Evolutionary conservation across 148 eudicot genomes (phyloP), one percentile per base, ranked within the genome.

Genomic region (Silene uniflora): DNA sequence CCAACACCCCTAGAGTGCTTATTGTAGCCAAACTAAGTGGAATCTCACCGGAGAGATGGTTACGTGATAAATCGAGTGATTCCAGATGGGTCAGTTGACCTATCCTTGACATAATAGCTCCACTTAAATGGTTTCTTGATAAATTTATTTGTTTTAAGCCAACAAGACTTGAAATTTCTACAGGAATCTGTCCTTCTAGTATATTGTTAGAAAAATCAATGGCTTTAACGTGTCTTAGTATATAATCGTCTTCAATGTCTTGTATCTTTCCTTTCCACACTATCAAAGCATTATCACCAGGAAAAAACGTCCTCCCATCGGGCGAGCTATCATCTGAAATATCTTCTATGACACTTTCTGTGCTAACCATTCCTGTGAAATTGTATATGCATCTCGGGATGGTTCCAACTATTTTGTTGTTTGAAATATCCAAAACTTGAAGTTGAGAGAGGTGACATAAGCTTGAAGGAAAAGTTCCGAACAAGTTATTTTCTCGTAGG

Each of bases 381-480:
- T 76, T 42, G 16, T 69, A 6, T 35, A 69, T 42, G 44, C 79
- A 76, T 24, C 44, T 44, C 2, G 79, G 74, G n/a, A 76, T 69
- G 67, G 23, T 16, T 22, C 79, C 67, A 16, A 6, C 39, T 0
- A 76, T n/a, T n/a, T n/a, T 69, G 22, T 76, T 68, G 0, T 8
- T 49, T 2, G 79, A 76, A 69, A 76, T 24, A 44, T 76, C 79
- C 59, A 69, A 35, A 0, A 76, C 69, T 69, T 76, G 79, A 27
- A 68, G 65, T 3, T 2, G 5, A 0, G 56, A 32, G 6, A 76
- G 25, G 21, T 55, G 29, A n/a, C 78, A 67, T 7, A 78, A 47
- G 65, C 76, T 72, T 47, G 29, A 64, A 29, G 80, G 76, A 14
- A 64, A 6, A 10, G 5, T 58, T 14, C 75, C 71, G 3, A 3